Evolutionary conservation across 2,329 filamentous ascomycete genomes (phyloP).

Genomic region (Aspergillus vadensis): DNA sequence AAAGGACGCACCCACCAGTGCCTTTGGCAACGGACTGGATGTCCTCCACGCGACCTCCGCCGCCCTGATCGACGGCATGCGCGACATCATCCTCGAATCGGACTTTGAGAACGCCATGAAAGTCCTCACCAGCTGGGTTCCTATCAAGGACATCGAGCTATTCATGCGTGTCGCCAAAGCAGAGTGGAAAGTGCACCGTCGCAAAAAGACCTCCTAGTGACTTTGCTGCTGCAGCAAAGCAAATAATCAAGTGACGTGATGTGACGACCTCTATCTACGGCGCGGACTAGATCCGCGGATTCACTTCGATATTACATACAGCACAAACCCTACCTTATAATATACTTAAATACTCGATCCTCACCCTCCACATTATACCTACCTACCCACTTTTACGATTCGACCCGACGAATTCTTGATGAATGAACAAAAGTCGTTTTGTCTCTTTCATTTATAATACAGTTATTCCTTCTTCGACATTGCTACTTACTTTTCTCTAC

Average conservation of each 20-base stretch:
- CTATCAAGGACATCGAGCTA: slow-evolving; percentile 89
- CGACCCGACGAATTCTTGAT: slow-evolving; percentile 18
- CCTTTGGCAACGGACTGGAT: slow-evolving; percentile 70
- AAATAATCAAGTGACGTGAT: background rate
- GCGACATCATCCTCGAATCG: slow-evolving; percentile 83
- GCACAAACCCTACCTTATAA: slow-evolving; percentile 1
- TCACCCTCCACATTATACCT: background rate
- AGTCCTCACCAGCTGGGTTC: slow-evolving; percentile 88
- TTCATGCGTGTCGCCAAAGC: slow-evolving; percentile 87
- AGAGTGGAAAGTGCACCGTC: slow-evolving; percentile 74
- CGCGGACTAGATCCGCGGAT: background rate
- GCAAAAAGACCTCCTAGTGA: slow-evolving; percentile 42
- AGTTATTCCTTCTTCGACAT: background rate
- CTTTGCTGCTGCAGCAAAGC: background rate
- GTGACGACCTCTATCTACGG: background rate
- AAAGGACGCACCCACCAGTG: slow-evolving; percentile 29
- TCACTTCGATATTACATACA: slow-evolving; percentile 3
- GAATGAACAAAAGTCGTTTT: slow-evolving; percentile 18
- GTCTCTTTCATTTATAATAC: slow-evolving; percentile 2
- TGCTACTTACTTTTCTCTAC: background rate
- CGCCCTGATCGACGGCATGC: slow-evolving; percentile 85
- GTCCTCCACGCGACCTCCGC: slow-evolving; percentile 87
- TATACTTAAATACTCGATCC: background rate
- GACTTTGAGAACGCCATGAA: slow-evolving; percentile 99
- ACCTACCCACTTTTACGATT: slow-evolving; percentile 10